Evolutionary conservation across 2,329 filamentous ascomycete genomes (phyloP).

Genomic region (Claviceps maximensis): DNA sequence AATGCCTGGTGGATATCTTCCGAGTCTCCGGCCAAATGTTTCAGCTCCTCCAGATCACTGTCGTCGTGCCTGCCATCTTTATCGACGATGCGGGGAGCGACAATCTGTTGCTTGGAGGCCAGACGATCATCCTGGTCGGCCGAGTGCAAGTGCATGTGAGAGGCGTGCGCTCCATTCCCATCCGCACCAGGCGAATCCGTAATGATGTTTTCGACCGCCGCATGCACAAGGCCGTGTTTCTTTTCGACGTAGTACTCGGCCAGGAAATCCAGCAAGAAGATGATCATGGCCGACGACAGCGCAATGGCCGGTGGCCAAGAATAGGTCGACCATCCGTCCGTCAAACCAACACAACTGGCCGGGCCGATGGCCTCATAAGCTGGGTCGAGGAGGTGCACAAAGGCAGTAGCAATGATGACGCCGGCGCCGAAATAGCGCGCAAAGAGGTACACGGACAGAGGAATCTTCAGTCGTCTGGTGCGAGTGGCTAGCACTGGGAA

Average conservation of each 20-base stretch:
- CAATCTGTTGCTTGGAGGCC: neutral
- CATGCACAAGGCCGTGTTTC: constrained; percentile 25
- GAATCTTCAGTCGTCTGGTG: constrained; percentile 45
- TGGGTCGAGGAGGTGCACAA: constrained; percentile 76
- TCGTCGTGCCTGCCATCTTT: constrained; percentile 10
- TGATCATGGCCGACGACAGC: constrained; percentile 30
- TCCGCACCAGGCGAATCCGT: constrained; percentile 6
- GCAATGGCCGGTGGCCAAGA: constrained; percentile 39
- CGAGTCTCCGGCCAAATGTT: constrained; percentile 10
- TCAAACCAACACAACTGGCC: constrained; percentile 29
- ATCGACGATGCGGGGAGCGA: neutral
- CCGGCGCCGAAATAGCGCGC: constrained; percentile 90
- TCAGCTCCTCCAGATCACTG: constrained; percentile 9
- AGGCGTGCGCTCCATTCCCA: constrained; percentile 4
- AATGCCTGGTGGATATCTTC: constrained; percentile 7
- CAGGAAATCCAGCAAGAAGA: constrained; percentile 37
- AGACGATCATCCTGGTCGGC: constrained; percentile 22
- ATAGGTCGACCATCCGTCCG: constrained; percentile 36
- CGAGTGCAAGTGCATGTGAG: constrained; percentile 27
- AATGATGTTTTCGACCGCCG: constrained; percentile 14
- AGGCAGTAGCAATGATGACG: constrained; percentile 85
- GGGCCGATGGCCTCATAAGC: constrained; percentile 54
- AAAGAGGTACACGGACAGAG: constrained; percentile 65
- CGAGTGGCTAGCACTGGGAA: constrained; percentile 59
- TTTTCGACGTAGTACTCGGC: constrained; percentile 36